phyloP scores from a whole-genome alignment of 1,139 yeast genomes.

The Zygosaccharomyces sapae region DNA sequence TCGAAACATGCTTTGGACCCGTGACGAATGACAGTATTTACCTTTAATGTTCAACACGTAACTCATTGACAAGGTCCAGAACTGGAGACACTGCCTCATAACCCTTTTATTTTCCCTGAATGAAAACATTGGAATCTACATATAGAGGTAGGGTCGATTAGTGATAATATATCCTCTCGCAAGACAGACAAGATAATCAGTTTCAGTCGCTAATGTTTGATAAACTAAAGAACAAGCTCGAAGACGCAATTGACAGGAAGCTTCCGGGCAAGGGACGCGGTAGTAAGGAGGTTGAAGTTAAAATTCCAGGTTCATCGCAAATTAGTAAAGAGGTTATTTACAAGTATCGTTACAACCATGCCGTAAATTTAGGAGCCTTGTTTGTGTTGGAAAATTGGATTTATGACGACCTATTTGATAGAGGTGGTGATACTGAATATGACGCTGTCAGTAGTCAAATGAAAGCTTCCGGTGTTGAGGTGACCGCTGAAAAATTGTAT shows the following conservation, averaged over 20 bases:
- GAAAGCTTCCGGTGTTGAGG: conserved; percentile 49
- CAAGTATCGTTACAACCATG: conserved; percentile 67
- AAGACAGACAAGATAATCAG: neutral
- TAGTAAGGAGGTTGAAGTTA: conserved; percentile 37
- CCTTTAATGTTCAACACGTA: neutral
- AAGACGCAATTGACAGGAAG: conserved; percentile 36
- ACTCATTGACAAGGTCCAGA: neutral
- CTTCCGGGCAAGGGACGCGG: conserved; percentile 7
- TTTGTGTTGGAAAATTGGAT: conserved; percentile 80
- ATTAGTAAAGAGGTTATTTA: conserved; percentile 51
- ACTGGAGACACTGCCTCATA: neutral
- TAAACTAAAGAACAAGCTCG: conserved; percentile 42
- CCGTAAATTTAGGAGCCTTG: conserved; percentile 82
- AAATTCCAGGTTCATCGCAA: conserved; percentile 31
- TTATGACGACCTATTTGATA: conserved; percentile 53
- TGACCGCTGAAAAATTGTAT: conserved; percentile 55
- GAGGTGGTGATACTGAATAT: conserved; percentile 59
- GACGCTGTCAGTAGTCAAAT: conserved; percentile 59
- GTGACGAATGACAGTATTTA: neutral
- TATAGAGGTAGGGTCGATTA: no score
- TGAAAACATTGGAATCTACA: no score
- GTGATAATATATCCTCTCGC: no score
- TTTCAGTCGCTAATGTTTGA: conserved; percentile 37
- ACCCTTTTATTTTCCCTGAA: no score
- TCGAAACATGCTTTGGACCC: neutral